A percentile compares a stretch with the other conserved stretches of the same genome.
Evolutionary conservation across 2,329 filamentous ascomycete species (phyloP).

Genomic region (Colletotrichum shisoi): DNA sequence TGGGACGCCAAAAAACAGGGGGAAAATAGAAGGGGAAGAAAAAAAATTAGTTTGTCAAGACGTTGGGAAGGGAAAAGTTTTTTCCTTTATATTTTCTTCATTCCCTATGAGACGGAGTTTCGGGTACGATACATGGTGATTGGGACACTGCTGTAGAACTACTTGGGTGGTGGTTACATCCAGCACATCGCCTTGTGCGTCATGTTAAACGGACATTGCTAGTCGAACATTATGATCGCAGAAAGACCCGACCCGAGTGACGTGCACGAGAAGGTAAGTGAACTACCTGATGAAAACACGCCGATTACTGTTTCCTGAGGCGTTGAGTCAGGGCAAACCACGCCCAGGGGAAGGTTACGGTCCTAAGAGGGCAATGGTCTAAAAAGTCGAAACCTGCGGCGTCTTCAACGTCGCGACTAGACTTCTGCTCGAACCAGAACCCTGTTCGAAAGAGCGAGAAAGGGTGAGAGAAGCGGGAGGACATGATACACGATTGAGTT

Average conservation of each 20-base stretch:
- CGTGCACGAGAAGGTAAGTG: background rate
- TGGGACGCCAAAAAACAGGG: background rate
- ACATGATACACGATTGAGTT: conserved; percentile 2
- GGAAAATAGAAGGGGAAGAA: too few relatives aligned
- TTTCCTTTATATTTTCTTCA: background rate
- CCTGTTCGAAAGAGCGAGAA: background rate
- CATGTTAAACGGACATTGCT: background rate
- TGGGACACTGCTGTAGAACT: background rate
- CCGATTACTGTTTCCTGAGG: background rate
- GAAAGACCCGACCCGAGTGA: background rate
- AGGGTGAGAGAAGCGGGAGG: background rate
- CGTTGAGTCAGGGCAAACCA: background rate
- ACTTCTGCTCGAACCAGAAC: background rate
- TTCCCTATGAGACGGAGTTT: conserved; percentile 4
- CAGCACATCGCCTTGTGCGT: background rate
- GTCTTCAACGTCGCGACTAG: background rate
- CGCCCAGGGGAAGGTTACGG: background rate
- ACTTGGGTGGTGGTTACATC: background rate
- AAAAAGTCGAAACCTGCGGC: background rate
- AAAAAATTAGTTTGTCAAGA: background rate
- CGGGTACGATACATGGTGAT: conserved; percentile 5
- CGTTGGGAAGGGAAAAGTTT: background rate
- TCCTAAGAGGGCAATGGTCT: conserved; percentile 1
- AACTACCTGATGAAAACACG: background rate
- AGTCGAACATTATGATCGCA: background rate